These are phyloP conservation scores for Amniculicola lignicola DNA, from an alignment of 495 filamentous ascomycete species.

Conservation along the genomic window DNA sequence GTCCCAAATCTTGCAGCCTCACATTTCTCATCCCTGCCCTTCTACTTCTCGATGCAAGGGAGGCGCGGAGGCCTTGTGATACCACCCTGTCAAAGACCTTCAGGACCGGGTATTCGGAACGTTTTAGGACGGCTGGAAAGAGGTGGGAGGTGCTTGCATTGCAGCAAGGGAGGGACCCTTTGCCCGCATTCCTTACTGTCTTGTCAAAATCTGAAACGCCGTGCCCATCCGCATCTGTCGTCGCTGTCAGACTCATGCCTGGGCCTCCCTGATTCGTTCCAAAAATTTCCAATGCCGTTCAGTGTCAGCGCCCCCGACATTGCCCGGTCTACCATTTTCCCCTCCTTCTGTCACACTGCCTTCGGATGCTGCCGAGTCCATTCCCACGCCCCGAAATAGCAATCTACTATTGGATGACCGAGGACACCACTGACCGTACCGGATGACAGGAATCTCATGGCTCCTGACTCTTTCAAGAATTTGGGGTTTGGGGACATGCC, in stretches of 20 bases:
- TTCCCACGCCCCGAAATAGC: slow-evolving; percentile 11
- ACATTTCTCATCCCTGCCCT: background rate
- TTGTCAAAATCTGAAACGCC: slow-evolving; percentile 29
- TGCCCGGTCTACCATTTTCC: background rate
- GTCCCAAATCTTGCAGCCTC: slow-evolving; percentile 12
- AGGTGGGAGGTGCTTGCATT: background rate
- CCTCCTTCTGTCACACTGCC: slow-evolving; percentile 20
- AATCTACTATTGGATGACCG: too few species aligned
- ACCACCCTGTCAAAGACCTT: slow-evolving; percentile 27
- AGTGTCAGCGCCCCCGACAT: background rate
- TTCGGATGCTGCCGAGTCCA: slow-evolving; percentile 24
- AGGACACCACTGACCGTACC: slow-evolving; percentile 11
- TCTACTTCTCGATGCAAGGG: slow-evolving; percentile 18
- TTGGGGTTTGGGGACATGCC: slow-evolving; percentile 71
- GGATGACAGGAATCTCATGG: slow-evolving; percentile 80
- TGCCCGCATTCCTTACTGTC: slow-evolving; percentile 10
- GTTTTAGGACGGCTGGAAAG: background rate
- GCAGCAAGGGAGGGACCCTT: slow-evolving; percentile 11
- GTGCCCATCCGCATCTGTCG: slow-evolving; percentile 12
- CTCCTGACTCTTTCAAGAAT: slow-evolving; percentile 87
- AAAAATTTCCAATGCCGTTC: slow-evolving; percentile 1
- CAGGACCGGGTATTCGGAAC: slow-evolving; percentile 14
- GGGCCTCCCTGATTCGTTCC: slow-evolving; percentile 15
- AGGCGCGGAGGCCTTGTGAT: slow-evolving; percentile 15
- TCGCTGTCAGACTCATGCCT: slow-evolving; percentile 18